phyloP scores from a whole-genome alignment of 148 eudicot species.

The Heliosperma pusillum region DNA sequence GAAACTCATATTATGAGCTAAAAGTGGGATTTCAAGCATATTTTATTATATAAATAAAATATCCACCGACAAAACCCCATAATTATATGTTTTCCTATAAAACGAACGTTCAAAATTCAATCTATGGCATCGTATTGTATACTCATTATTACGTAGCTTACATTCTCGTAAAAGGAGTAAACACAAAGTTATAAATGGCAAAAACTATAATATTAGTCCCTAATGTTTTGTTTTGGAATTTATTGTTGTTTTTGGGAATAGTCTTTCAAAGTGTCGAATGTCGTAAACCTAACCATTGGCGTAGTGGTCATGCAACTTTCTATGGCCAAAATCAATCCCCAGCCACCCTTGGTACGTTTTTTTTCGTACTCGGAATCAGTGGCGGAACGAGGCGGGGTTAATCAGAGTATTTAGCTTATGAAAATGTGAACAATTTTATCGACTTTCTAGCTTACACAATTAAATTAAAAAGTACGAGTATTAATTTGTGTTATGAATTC shows the following conservation, averaged over 20 bases:
- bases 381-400: too few relatives aligned
- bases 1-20: slow-evolving; percentile 3
- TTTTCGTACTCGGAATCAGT: too few relatives aligned
- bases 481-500: too few relatives aligned
- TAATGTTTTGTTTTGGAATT: slow-evolving; percentile 18
- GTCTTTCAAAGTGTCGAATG: slow-evolving; percentile 30
- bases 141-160: not conserved
- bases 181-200: not conserved
- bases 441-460: too few relatives aligned
- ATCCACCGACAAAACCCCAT: slow-evolving; percentile 16
- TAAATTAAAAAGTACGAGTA: too few relatives aligned
- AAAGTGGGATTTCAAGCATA: slow-evolving; percentile 9
- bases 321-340: slow-evolving; percentile 69
- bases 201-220: not conserved
- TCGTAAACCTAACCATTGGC: slow-evolving; percentile 38
- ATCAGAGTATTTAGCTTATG: too few relatives aligned
- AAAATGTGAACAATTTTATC: too few relatives aligned
- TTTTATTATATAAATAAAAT: not conserved
- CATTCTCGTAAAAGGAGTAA: slow-evolving; percentile 9
- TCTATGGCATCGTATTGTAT: slow-evolving; percentile 13
- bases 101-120: slow-evolving; percentile 4
- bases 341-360: slow-evolving; percentile 54
- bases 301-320: slow-evolving; percentile 68
- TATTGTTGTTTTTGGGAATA: slow-evolving; percentile 21
- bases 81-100: slow-evolving; percentile 13